Base-by-base conservation (phyloP, 1,284 basidiomycete genomes). In the Ceratobasidium sp. region DNA sequence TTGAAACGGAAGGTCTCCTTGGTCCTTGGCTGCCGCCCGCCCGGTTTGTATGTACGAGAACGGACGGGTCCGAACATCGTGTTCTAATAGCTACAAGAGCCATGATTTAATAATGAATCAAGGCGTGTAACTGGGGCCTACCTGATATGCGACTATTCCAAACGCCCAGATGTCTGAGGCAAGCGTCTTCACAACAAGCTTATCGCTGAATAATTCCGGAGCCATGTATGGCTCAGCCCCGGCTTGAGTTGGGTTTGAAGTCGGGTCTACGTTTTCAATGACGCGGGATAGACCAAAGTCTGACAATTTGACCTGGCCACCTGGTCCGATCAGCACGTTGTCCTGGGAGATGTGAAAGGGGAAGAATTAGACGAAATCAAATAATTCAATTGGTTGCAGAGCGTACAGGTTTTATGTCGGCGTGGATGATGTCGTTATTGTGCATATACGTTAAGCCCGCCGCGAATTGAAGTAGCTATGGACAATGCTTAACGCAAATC, bases 381-480 rank as follows among this genome's bases (percentile, higher is more conserved):
- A 3, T 54, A 23, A 21, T 54, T 54, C 26, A n/a, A n/a, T n/a
- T n/a, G 21, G 50, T 23, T 28, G 18, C 18, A 6, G 50, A 23
- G 13, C 50, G 1, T 26, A 54, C 50, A 16, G 50, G 50, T 26
- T 54, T 54, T 13, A 54, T n/a, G 26, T 54, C 50, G 13, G 50
- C 18, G 13, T 54, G 50, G 13, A 54, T 23, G 26, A 54, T 28
- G 50, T 54, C 50, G 4, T 54, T 28, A 23, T 23, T 54, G 50
- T 54, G 50, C 50, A 54, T 54, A 54, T 54, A 54, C 13, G 50
- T 26, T 54, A 54, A n/a, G 4, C 50, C 50, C 4, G 50, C 18
- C 18, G 50, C 23, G 26, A 54, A 23, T 54, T 54, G 50, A 21
- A 54, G 50, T 5, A 54, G 50, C 50, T 54, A 54, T 13, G 4